These are phyloP conservation scores for Gyromitra esculenta DNA, from an alignment of 2,329 filamentous ascomycete genomes.

Conservation along the genomic window DNA sequence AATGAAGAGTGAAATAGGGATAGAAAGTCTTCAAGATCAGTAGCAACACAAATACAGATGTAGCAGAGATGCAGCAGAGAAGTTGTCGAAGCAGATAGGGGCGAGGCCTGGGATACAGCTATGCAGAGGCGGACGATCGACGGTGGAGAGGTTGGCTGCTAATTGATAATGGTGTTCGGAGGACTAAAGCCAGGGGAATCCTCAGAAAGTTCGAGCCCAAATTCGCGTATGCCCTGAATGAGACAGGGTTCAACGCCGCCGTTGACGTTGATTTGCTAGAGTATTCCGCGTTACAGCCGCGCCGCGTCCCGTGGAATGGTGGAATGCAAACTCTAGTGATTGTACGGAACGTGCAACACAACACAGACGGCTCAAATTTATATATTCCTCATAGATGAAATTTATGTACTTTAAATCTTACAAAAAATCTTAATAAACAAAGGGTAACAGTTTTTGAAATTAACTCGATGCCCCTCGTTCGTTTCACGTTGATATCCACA, in stretches of 20 bases:
- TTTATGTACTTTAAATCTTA: constrained; percentile 1
- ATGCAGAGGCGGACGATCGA: constrained; percentile 32
- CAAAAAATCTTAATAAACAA: neutral
- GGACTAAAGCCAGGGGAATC: constrained; percentile 21
- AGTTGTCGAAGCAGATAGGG: constrained; percentile 12
- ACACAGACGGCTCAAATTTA: neutral
- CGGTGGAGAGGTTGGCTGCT: constrained; percentile 21
- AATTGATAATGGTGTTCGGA: constrained; percentile 17
- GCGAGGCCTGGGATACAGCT: constrained; percentile 19
- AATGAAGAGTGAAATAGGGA: constrained; percentile 20
- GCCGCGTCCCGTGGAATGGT: neutral
- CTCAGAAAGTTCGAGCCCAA: constrained; percentile 19
- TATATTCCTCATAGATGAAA: neutral
- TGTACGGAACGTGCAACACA: neutral
- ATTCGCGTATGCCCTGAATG: constrained; percentile 33
- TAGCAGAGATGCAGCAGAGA: constrained; percentile 15
- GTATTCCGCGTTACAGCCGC: constrained; percentile 12
- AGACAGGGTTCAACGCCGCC: constrained; percentile 39
- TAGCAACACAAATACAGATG: constrained; percentile 20
- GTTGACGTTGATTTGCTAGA: constrained; percentile 32
- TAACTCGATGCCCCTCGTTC: constrained; percentile 8
- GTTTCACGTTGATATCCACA: constrained; percentile 14
- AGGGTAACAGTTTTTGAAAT: constrained; percentile 4
- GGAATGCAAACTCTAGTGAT: constrained; percentile 2
- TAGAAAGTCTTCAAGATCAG: constrained; percentile 17